Percentiles rank a stretch among this genome's conserved stretches.
These are phyloP conservation scores for Rhizopus delemar DNA, from an alignment of 371 early-diverging fungal species.

Conservation along the genomic window DNA sequence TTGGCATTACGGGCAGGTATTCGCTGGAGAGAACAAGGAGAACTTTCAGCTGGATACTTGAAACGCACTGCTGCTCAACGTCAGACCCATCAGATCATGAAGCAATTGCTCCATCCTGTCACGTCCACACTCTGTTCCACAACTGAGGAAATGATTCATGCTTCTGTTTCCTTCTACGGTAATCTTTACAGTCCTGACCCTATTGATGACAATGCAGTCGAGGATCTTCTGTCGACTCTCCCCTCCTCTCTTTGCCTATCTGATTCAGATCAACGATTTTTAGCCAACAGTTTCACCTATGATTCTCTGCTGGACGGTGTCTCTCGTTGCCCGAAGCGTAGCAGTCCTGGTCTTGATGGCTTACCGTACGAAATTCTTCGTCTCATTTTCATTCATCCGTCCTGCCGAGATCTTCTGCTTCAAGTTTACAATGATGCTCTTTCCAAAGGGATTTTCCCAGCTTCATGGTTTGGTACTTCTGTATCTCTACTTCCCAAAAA, in stretches of 20 bases:
- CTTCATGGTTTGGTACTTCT: constrained; percentile 18
- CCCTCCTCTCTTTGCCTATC: background rate
- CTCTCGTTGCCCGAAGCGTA: constrained; percentile 1
- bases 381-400: background rate
- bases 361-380: constrained; percentile 29
- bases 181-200: constrained; percentile 9
- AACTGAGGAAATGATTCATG: no score
- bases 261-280: background rate
- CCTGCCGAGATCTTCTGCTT: background rate
- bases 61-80: no score
- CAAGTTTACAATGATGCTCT: constrained; percentile 12
- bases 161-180: constrained; percentile 6
- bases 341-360: constrained; percentile 30
- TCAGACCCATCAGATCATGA: no score
- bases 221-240: background rate
- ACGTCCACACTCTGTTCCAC: no score
- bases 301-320: constrained; percentile 3
- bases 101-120: no score
- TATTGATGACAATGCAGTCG: background rate
- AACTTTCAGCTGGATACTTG: no score
- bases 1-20: no score
- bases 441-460: constrained; percentile 8
- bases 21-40: no score
- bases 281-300: background rate
- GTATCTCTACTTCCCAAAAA: constrained; percentile 28